Evolutionary conservation across 352 stramenopile genomes (phyloP), one percentile per base, ranked within the genome.

Genomic region (Phytophthora cactorum): DNA sequence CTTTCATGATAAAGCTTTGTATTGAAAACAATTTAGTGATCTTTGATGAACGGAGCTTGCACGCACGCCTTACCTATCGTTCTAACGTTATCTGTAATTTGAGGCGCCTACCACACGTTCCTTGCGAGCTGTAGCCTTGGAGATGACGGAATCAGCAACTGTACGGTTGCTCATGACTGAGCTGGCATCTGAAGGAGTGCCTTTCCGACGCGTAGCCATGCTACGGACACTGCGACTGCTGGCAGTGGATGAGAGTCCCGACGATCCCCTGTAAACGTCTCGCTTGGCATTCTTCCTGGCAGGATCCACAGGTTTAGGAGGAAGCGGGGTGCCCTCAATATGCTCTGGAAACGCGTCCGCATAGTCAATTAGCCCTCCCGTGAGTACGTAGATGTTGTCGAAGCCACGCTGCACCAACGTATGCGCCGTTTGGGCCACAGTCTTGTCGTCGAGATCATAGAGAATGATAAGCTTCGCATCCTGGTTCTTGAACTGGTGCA

Each of bases 301-400:
- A 1, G 76, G 77, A 11, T 89, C 78, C 22, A 82, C 68, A 0
- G 78, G 79, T 31, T 81, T 82, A 27, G 79, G 81, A n/a, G 85
- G 82, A 2, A 89, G 58, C 4, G 81, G 72, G 5, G 79, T 68
- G 15, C 85, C 85, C 59, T 93, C 85, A 17, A 93, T 81, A 41
- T 90, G 85, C 25, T 90, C 81, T 0, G 85, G 82, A 25, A 73
- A 88, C 45, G 79, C 62, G 22, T 91, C 82, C 0, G 85, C 82
- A 43, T 90, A 93, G 66, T 89, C 79, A 9, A 86, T 69, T 1
- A 93, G 52, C 0, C 84, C 85, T 4, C 85, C 83, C 0, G 79
- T 85, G 50, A 95, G 85, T 38, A 95, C 80, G 72, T 91, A 93
- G 32, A 95, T 74, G 70, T 95, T 95, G 76, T 93, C 83, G 51